Conservation (phyloP, 495 filamentous ascomycete genomes). For the Lasiosphaeria hispida region DNA sequence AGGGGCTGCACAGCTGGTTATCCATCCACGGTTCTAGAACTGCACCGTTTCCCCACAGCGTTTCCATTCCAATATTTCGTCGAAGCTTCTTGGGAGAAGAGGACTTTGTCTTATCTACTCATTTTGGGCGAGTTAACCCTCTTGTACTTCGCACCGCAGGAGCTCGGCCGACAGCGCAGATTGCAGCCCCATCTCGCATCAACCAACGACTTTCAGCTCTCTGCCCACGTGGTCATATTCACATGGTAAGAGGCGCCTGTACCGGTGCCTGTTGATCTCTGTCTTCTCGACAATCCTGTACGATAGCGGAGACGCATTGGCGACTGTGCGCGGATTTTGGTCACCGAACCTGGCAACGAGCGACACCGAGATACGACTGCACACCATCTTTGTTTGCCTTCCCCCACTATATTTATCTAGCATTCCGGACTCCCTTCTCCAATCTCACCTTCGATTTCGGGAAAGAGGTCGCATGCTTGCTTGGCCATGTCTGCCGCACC, state of each 20-base stretch:
- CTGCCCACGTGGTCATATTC: neutral
- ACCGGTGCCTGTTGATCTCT: conserved; percentile 3
- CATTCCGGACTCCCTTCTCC: neutral
- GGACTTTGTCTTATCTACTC: too few relatives aligned
- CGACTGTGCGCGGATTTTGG: too few relatives aligned
- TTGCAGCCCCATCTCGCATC: neutral
- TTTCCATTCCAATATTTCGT: too few relatives aligned
- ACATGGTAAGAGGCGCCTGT: neutral
- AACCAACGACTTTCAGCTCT: neutral
- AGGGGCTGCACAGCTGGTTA: too few relatives aligned
- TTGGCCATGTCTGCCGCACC: conserved; percentile 24
- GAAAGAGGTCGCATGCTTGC: neutral
- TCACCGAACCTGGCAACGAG: neutral
- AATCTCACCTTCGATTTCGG: neutral
- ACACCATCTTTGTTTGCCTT: neutral
- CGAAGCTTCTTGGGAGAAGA: too few relatives aligned
- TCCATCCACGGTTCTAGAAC: too few relatives aligned
- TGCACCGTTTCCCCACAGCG: too few relatives aligned
- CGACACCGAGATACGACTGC: too few relatives aligned
- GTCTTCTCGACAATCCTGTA: neutral
- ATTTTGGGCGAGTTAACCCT: too few relatives aligned
- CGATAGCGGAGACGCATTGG: neutral
- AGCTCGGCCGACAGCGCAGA: too few relatives aligned
- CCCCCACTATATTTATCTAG: neutral
- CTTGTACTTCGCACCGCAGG: too few relatives aligned